Base-by-base conservation (phyloP, 192 early-diverging fungal genomes). In the Entomortierella parvispora region DNA sequence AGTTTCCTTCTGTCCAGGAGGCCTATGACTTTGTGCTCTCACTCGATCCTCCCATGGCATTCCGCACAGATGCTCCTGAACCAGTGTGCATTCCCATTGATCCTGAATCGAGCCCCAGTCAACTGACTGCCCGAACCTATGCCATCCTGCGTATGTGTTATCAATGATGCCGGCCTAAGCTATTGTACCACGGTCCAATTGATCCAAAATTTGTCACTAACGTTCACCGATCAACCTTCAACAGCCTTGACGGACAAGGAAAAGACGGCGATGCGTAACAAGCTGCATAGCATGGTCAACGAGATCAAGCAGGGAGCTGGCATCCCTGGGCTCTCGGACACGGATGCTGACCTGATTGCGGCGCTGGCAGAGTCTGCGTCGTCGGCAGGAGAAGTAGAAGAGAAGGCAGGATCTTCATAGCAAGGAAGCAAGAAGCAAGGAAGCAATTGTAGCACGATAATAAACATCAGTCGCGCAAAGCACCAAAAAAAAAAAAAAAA, bases 51-150 rank as follows among this genome's bases (percentile, higher is more conserved):
- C 74, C 74, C 18, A 77, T 77, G 74, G 52, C 74, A 23, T 77
- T 77, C 55, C 62, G 74, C 25, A 77, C 74, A n/a, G 74, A 77
- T 18, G 74, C 74, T 2, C 74, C 74, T 7, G 61, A 58, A 14
- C 60, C 74, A 1, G 65, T 77, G 11, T 77, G 74, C 55, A 68
- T 77, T 48, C 74, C 74, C 55, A 77, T 77, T 23, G 74, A 77
- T 48, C 74, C 74, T 46, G 74, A 77, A 40, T 77, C 74, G 0
- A 68, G 58, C 31, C 65, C 74, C 0, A 47, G 28, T 2, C 74
- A 77, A 34, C 47, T 77, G 59, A 46, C 60, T 12, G 47, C 57
- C 12, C 58, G 74, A 43, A 63, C 74, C 42, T 77, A 77, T 68
- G 74, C 74, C 40, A 68, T 77, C 20, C 54, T 77, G 37, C 74